Evolutionary conservation across 306 rosid species (phyloP), one percentile per base, ranked within the genome.

Genomic region (Vigna nakashimae): DNA sequence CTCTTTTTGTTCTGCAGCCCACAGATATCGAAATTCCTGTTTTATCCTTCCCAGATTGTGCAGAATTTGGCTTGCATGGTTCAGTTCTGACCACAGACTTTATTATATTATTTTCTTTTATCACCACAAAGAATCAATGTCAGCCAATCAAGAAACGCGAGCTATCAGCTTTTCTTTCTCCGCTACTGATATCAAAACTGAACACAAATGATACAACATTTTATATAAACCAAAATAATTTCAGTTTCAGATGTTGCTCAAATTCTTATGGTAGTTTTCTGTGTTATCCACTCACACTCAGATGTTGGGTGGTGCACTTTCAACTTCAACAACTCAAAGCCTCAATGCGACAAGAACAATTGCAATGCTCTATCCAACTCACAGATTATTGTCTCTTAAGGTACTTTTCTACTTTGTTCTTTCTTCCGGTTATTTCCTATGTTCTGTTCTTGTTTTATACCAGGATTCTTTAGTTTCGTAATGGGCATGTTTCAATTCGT

Each of bases 251-350:
- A 40, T 73, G 36, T 36, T 50, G 5, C 52, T 43, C 78, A 28
- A 28, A 15, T 63, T 82, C 79, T 18, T 78, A 75, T 81, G 80
- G 42, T 78, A 52, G 60, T 30, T 68, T 71, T 69, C 60, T 80
- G n/a, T 14, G 28, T 62, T 66, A 40, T 4, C 50, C 51, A 36
- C 73, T 78, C 70, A 8, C 34, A 40, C 78, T 85, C 91, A 86
- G 56, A 92, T 90, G 96, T 86, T 87, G 91, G 88, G 88, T 80
- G 93, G 78, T 82, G 40, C 86, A 49, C 73, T 86, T 57, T 84
- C 89, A 46, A 48, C 81, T 69, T 88, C 80, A 78, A 51, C 79
- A 82, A 36, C 79, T 64, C 92, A 79, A 57, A 26, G 70, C 65
- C 70, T 88, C 79, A 81, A 76, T 16, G 32, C 84, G 48, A 60